Base-by-base conservation (phyloP, 169 alveolate species). In the Condylostoma magnum region DNA sequence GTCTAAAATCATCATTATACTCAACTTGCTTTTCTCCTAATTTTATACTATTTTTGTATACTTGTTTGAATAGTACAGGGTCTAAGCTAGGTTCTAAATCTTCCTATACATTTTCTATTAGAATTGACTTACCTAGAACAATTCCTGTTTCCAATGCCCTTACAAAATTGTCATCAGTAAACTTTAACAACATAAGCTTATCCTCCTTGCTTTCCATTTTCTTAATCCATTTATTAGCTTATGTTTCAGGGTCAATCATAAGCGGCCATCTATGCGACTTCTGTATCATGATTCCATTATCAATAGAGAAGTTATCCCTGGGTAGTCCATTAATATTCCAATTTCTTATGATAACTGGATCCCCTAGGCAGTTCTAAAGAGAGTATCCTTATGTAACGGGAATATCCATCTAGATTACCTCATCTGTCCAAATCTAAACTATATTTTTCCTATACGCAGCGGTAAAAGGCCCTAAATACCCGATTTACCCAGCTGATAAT, bases 1-100 rank as follows among this genome's bases (percentile, higher is more conserved):
- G 91, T 56, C 87, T 77, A 77, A 94, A 94, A 31, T 87, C 92
- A 41, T 77, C 58, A 48, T 83, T 76, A 72, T 89, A 94, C 70
- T 94, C 97, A 44, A 94, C 85, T 54, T 84, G 81, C 54, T 85
- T 70, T 80, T 94, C 97, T 55, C 94, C 97, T 69, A 95, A 83
- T 63, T 90, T 87, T 44, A 94, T 60, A 80, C 82, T 87, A 80
- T 91, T 92, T 76, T 79, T 86, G 79, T 91, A 87, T 48, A 91
- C 84, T 86, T 94, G 92, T 58, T 93, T 92, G 12, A 89, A 86
- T 27, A 94, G 77, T 53, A 94, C 86, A 15, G 98, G 98, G 58
- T 92, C 94, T 28, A 94, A 77, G 1, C 96, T 88, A 6, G 96
- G 93, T 67, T 94, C 98, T 28, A 91, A 74, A 36, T 93, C 96